Base-by-base conservation (phyloP, 352 stramenopile genomes). In the Phytophthora colocasiae region DNA sequence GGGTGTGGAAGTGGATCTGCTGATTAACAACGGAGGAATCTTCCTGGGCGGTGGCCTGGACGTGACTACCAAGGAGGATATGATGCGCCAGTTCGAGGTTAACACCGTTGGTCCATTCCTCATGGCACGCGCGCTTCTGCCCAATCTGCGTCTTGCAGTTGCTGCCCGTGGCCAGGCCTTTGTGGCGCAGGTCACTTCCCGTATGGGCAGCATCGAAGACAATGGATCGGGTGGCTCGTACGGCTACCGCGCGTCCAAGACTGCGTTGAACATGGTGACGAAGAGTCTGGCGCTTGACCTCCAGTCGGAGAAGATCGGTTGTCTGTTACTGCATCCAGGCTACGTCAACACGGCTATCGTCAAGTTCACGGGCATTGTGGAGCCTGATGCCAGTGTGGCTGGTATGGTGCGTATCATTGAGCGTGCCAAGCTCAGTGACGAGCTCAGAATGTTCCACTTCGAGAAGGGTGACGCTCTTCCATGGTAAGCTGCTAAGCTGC, bases 11-110 rank as follows among this genome's bases (percentile, higher is more conserved):
- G 70, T 93, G 22, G 78, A 93, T 43, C 57, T 95, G 26, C 67
- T 95, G 11, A 89, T 95, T 49, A 95, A 95, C 63, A 93, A 91
- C 65, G 70, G 75, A 11, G 86, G 86, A 17, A 73, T 92, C 41
- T 51, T 59, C 14, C 58, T 69, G 15, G 45, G 55, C 12, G 54
- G 67, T 10, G 51, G 53, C n/a, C 38, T 90, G 10, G 36, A 60
- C 26, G 67, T 64, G 4, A 79, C 78, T 14, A 87, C 80, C 29
- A 89, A 90, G 52, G 75, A 77, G 19, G 62, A 79, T 26, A 58
- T 90, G 15, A 75, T 91, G 75, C 69, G 69, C 14, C 72, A 92
- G 31, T 88, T 95, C 43, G 82, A 95, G 56, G 79, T 93, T 14
- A 96, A 93, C 74, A 61, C 74, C 5, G 68, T 96, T 4, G 88